Base-by-base conservation (phyloP, 164 flowering plant genomes). In the Umbellularia californica region DNA sequence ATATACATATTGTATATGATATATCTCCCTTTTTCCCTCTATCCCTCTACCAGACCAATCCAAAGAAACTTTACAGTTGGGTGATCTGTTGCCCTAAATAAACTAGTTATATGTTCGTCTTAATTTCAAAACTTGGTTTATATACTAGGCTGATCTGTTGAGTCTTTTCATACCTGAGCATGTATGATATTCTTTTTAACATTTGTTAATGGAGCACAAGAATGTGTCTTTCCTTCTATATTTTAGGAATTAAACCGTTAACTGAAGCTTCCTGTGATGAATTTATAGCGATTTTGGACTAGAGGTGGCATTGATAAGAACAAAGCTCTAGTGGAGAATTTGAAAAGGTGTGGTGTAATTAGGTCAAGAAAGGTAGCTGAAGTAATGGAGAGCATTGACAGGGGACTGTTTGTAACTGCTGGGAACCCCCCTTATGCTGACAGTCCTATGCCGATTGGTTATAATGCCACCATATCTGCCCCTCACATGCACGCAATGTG, bases 401-500 rank as follows among this genome's bases (percentile, higher is more conserved):
- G 99, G 78, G 96, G 88, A 67, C 76, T 88, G 74, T 95, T 95
- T 84, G 98, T 95, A 20, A 97, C 94, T 27, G 78, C 77, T 47
- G 95, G 90, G 14, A 77, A 74, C 70, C 83, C 90, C 2, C 75
- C 97, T 58, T 96, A 96, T 84, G 80, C 78, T 35, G 98, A 96
- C 71, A 89, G 84, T 73, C 99, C 98, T n/a, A 84, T 90, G 93
- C 81, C 80, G 2, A 93, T 95, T 71, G 99, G 97, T 47, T 88
- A 88, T 82, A 93, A 93, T 89, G 99, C 92, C 76, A 96, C 99
- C 28, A 96, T 96, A 52, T 96, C 99, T 74, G 98, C 99, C 9
- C 99, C 99, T 79, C 99, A 93, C 82, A 95, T 95, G 98, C 99
- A 95, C 80, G 98, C 91, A 19, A 92, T 82, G 55, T 96, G 97